Base-by-base conservation (phyloP, 495 filamentous ascomycete species). In the Neurospora sp. region DNA sequence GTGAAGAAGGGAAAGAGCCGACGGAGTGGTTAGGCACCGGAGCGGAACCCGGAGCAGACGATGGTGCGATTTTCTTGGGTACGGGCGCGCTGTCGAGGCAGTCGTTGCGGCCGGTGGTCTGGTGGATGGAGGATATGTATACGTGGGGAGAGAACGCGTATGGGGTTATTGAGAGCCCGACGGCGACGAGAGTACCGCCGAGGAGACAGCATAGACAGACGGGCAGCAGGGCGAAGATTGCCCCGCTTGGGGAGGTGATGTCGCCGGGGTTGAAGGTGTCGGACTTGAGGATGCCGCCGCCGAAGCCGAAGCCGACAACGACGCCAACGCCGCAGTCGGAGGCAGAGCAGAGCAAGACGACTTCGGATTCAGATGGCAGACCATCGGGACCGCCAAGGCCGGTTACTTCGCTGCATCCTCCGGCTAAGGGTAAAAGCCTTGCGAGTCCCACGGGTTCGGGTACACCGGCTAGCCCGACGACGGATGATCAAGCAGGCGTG, bases 61-160 rank as follows among this genome's bases (percentile, higher is more conserved):
- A 97, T 81, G 94, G 94, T 31, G 87, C 93, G 5, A 85, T 98
- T 10, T 98, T 98, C 79, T 86, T 93, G 14, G 94, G 94, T 1
- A 82, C 91, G 3, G 92, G 92, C 3, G 85, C 88, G 7, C 78
- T 97, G 31, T 88, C 88, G 18, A 86, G 90, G 71, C 79, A 82
- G 10, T 93, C 92, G 5, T 73, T 97, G 20, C 84, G 88, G 23
- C 85, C 88, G 66, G 78, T 97, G 10, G 90, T 91, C 9, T 86
- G 88, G 40, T 98, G 94, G 94, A 90, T 93, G 86, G 91, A 96
- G 80, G 90, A 90, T 80, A 83, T 97, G 11, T 96, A 93, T 77
- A 88, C 83, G 44, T 91, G 91, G 84, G 94, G 93, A 12, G 87
- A 91, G 72, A 82, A 90, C 75, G 89, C 93, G 20, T 97, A 96